phyloP scores from a whole-genome alignment of 2,329 filamentous ascomycete species.

The Pyrenochaeta sp. region DNA sequence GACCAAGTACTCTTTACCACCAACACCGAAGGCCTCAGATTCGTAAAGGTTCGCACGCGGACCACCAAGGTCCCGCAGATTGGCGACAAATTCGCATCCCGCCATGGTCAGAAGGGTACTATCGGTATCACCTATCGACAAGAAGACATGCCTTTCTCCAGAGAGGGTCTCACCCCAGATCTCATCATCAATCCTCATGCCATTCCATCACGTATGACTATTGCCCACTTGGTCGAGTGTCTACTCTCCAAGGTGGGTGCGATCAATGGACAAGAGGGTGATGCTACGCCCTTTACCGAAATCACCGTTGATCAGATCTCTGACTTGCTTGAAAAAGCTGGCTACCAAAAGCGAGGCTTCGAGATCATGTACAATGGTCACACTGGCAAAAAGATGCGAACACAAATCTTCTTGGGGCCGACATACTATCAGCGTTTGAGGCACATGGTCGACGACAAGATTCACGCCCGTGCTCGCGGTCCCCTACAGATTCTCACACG shows the following conservation, averaged over 20 bases:
- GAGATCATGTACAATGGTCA: constrained; percentile 99
- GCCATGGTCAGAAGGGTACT: constrained; percentile 98
- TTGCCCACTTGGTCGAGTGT: constrained; percentile 99
- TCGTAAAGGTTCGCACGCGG: constrained; percentile 96
- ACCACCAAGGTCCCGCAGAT: constrained; percentile 99
- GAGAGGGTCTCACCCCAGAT: constrained; percentile 90
- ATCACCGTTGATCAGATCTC: constrained; percentile 96
- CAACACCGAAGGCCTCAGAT: constrained; percentile 91
- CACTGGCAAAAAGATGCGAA: constrained; percentile 90
- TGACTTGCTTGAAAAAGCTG: constrained; percentile 82
- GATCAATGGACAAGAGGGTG: constrained; percentile 92
- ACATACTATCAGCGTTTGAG: constrained; percentile 98
- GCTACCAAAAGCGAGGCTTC: constrained; percentile 96
- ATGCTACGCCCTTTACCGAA: constrained; percentile 97
- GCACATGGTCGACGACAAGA: constrained; percentile 99
- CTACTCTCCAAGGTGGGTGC: constrained; percentile 95
- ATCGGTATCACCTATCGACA: constrained; percentile 98
- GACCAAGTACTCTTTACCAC: constrained; percentile 94
- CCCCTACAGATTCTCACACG: constrained; percentile 97
- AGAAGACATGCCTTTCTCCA: constrained; percentile 98
- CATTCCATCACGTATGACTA: constrained; percentile 99
- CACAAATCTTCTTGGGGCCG: constrained; percentile 95
- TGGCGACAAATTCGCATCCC: constrained; percentile 98
- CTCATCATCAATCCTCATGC: constrained; percentile 99
- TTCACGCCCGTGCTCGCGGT: constrained; percentile 96